Conservation (phyloP, 108 stramenopile species). For the Pseudonitzschia multistriata region DNA sequence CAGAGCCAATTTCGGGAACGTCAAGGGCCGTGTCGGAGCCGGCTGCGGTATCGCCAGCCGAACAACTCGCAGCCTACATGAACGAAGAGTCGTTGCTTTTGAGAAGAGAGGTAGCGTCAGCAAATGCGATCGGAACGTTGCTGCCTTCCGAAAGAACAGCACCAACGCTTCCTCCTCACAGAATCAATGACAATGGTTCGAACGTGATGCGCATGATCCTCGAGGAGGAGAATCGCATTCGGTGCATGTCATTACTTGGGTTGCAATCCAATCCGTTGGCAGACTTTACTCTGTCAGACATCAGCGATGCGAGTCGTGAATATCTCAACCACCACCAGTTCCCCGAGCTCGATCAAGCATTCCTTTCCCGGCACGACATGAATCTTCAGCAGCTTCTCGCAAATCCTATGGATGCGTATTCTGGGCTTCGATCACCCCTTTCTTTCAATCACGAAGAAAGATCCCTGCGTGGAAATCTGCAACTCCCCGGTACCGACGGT, state of each 20-base stretch:
- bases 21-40: too few relatives aligned
- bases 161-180: background rate
- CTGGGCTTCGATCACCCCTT: background rate
- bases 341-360: background rate
- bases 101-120: background rate
- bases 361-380: background rate
- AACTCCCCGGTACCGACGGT: background rate
- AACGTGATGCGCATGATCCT: conserved; percentile 8
- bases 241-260: background rate
- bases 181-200: background rate
- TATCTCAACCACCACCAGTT: background rate
- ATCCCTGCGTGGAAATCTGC: background rate
- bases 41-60: too few relatives aligned
- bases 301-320: background rate
- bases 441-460: background rate
- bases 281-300: background rate
- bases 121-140: background rate
- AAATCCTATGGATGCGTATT: background rate
- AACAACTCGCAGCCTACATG: too few relatives aligned
- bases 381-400: background rate
- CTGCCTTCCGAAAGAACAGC: background rate
- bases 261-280: background rate
- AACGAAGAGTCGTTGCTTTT: background rate
- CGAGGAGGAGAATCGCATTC: background rate
- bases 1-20: too few relatives aligned